Evolutionary conservation across 192 early-diverging fungal genomes (phyloP), one percentile per base, ranked within the genome.

Genomic region (Phlyctochytrium bullatum): DNA sequence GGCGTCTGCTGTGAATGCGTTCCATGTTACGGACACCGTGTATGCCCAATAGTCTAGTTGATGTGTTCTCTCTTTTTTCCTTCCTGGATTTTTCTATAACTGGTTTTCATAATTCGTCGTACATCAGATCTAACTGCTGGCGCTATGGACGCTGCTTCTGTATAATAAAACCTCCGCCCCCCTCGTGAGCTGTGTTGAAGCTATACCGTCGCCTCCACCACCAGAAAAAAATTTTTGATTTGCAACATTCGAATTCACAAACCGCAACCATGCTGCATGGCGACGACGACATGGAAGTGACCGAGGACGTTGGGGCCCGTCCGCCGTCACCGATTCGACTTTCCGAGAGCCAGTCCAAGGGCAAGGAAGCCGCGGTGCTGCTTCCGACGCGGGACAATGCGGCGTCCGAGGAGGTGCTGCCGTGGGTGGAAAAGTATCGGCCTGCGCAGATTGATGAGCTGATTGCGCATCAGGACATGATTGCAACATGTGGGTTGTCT

Each of bases 391-490:
- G 28, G 31, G 36, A 27, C 66, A 36, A 67, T 53, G 30, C 36
- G 17, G 65, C 36, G 10, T 40, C 34, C 10, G 66, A 67, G 61
- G 76, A 77, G 36, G 30, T 47, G 25, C 23, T 77, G 66, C 76
- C 76, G 10, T 77, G 76, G 76, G 93, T 99, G 2, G 97, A 99
- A 74, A 99, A 99, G 69, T 99, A 99, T 73, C 83, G 97, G 54
- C 97, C 95, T 6, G 69, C 79, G 0, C 77, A 80, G n/a, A 76
- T 99, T n/a, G 86, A 89, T 56, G 95, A 99, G 47, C 82, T 99
- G 51, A 93, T 99, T 32, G 93, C 96, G 24, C 95, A 97, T 66
- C 66, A 89, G 61, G 90, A 97, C 73, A 96, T 99, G 57, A 94
- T 93, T 25, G 78, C 83, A 32, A 96, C 95, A 4, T 89, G 93